Base-by-base conservation (phyloP, 176 grass and related monocot genomes). In the Carex cristatella region DNA sequence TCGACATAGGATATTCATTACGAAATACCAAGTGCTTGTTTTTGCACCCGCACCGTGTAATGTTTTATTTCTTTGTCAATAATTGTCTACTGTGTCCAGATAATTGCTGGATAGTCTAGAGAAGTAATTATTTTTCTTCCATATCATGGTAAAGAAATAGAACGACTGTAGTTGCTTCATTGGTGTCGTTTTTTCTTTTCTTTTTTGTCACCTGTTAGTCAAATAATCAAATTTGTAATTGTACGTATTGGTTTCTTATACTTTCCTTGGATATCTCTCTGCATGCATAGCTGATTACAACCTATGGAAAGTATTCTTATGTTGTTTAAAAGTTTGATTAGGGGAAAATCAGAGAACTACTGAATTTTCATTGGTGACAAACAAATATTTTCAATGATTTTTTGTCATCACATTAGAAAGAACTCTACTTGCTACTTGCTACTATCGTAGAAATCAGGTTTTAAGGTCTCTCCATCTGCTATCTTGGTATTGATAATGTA, bases 51-150 rank as follows among this genome's bases (percentile, higher is more conserved):
- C 73, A 18, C 73, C 48, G 32, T 15, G 73, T 55, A 79, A 79
- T 58, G 37, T 58, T 79, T 57, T 79, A 33, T 79, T 58, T 14
- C 51, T 16, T 33, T 58, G 74, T 79, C 13, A 35, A 18, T 35
- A 28, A 35, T 79, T 16, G 28, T 55, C 72, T 79, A 58, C 7
- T 32, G 7, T 33, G 51, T 79, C 53, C 51, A 79, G 74, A 79
- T 79, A 13, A 6, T 58, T 35, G 28, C 28, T 58, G 49, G 27
- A 57, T 58, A 28, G 16, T 79, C 8, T 78, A 33, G 49, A 78
- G 51, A 57, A 58, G 53, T 33, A 79, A 79, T 78, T 56, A 18
- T 79, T 72, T 79, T 72, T 76, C 11, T 56, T 79, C 13, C 33
- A 16, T 57, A 35, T 57, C 14, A 51, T 13, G 73, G 49, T 23